phyloP scores from a whole-genome alignment of 257 asterid genomes.

The Mitragyna speciosa region DNA sequence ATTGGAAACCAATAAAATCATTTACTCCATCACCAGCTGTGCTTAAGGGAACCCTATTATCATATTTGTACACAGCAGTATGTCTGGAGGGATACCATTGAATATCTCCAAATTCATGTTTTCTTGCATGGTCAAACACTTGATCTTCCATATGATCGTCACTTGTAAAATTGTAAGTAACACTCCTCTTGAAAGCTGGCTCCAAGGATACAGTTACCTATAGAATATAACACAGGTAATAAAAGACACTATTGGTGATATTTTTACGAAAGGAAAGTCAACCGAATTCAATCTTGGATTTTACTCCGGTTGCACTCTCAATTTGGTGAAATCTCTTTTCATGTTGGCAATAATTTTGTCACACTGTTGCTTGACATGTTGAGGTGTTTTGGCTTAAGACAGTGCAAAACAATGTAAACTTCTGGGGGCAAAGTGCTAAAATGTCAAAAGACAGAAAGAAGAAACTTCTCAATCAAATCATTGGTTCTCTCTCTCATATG shows the following conservation, averaged over 20 bases:
- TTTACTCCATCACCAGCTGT: constrained; percentile 64
- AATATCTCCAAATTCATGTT: constrained; percentile 75
- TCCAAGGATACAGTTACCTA: constrained; percentile 74
- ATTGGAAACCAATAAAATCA: constrained; percentile 81
- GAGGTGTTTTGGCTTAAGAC: not conserved
- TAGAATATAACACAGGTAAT: not conserved
- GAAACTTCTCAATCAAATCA: not conserved
- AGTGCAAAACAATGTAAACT: not conserved
- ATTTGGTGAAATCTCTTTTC: not conserved
- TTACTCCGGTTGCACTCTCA: not conserved
- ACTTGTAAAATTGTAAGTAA: constrained; percentile 56
- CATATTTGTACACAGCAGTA: constrained; percentile 71
- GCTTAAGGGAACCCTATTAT: constrained; percentile 51
- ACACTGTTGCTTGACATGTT: not conserved
- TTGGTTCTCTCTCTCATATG: not conserved
- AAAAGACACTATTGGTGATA: not conserved
- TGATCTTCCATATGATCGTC: constrained; percentile 56
- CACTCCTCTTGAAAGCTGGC: constrained; percentile 62
- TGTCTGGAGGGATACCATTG: constrained; percentile 90
- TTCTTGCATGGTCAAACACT: constrained; percentile 53
- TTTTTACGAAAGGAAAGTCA: not conserved
- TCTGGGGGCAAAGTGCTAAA: not conserved
- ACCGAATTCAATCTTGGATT: not conserved
- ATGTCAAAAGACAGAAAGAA: not conserved
- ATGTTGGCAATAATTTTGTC: not conserved